Evolutionary conservation across 2,329 filamentous ascomycete genomes (phyloP), one percentile per base, ranked within the genome.

Genomic region (Aspergillus vadensis): DNA sequence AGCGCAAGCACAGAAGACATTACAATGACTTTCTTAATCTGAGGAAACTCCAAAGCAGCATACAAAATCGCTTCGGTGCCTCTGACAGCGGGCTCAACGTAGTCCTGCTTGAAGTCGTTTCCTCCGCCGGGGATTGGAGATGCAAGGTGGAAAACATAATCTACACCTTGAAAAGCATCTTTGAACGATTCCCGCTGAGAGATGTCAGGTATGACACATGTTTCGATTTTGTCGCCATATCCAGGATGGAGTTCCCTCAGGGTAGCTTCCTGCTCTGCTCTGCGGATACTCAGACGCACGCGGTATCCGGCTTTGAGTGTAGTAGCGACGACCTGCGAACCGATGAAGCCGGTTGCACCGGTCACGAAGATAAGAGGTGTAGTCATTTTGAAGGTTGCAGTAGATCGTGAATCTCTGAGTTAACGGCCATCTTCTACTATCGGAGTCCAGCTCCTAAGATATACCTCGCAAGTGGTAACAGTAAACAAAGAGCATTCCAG

Each of bases 311-410:
- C 64, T 30, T 60, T 56, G 8, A 70, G 48, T 15, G 63, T 51
- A 3, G 38, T 43, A 2, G 47, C 47, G n/a, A 62, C 58, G 7
- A 63, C 56, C 4, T 61, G 48, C 7, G 61, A 58, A n/a, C 67
- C 67, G 41, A 70, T 68, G 55, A 70, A 70, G 36, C 65, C 69
- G 10, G 65, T 69, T 4, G 65, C 61, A 17, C 67, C 69, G 32
- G 69, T 69, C 27, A 70, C 63, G 21, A 70, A 66, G 17, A 69
- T 25, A 2, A 65, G 57, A 1, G 59, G 53, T 25, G 21, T 15
- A 4, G 23, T 12, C 47, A 50, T 50, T 36, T 14, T 3, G 14
- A 12, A 1, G 9, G 12, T 27, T 19, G 15, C 1, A 9, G 17
- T 14, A 4, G 36, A 32, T 32, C 3, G 1, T 12, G 10, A 12